Evolutionary conservation across 371 early-diverging fungal genomes (phyloP).

Genomic region (Syncephalastrum sp.): DNA sequence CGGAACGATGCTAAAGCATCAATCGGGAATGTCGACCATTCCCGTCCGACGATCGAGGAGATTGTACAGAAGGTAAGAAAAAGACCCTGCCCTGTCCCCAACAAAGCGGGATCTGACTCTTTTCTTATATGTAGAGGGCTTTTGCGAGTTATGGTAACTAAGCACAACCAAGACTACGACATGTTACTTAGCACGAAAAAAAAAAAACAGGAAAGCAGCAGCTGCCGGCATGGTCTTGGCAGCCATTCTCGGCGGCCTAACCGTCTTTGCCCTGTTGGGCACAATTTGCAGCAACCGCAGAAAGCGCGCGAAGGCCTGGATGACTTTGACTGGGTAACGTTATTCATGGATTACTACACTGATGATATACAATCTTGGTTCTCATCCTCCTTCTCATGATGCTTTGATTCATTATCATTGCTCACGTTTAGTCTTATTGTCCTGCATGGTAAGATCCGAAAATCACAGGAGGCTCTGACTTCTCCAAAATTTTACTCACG

Average conservation of each 20-base stretch:
- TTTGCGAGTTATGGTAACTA: constrained; percentile 47
- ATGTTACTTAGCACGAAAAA: neutral
- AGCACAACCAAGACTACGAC: neutral
- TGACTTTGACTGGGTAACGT: constrained; percentile 36
- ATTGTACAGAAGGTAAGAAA: constrained; percentile 43
- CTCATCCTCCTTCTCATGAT: neutral
- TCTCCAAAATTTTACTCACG: neutral
- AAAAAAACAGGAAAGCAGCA: constrained; percentile 32
- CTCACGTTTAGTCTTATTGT: constrained; percentile 19
- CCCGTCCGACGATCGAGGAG: constrained; percentile 43
- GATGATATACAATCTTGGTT: neutral
- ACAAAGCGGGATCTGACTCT: neutral
- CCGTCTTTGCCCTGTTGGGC: constrained; percentile 31
- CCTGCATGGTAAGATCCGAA: constrained; percentile 23
- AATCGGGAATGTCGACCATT: constrained; percentile 45
- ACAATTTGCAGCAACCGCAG: constrained; percentile 44
- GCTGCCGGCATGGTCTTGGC: constrained; percentile 45
- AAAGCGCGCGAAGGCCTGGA: constrained; percentile 44
- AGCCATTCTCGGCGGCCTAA: constrained; percentile 37
- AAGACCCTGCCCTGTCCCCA: neutral
- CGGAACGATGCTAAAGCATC: constrained; percentile 10
- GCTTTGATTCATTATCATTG: neutral
- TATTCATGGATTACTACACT: no score
- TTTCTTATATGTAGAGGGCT: constrained; percentile 30
- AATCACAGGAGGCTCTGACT: neutral